Evolutionary conservation across 768 basidiomycete genomes (phyloP).

Genomic region (Pisolithus albus): DNA sequence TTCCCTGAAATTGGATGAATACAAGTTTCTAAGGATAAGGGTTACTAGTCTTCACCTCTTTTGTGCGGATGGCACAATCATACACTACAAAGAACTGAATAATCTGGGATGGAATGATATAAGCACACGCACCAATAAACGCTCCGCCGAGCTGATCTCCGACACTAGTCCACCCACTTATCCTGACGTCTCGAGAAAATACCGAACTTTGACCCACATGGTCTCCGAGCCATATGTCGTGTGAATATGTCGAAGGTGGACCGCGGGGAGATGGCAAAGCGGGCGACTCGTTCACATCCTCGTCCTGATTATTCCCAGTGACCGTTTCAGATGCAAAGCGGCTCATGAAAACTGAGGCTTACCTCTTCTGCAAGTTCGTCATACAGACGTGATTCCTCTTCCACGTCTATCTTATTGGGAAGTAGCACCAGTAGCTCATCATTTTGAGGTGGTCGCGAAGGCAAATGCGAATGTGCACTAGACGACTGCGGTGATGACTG

Average conservation of each 20-base stretch:
- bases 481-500: slow-evolving; percentile 5
- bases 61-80: slow-evolving; percentile 62
- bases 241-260: slow-evolving; percentile 54
- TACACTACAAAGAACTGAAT: slow-evolving; percentile 38
- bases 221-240: slow-evolving; percentile 66
- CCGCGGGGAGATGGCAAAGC: slow-evolving; percentile 21
- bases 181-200: slow-evolving; percentile 60
- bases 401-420: slow-evolving; percentile 54
- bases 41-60: slow-evolving; percentile 35
- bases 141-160: slow-evolving; percentile 59
- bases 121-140: slow-evolving; percentile 47
- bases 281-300: slow-evolving; percentile 17
- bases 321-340: too few species aligned
- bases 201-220: slow-evolving; percentile 45
- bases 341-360: neutral
- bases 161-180: slow-evolving; percentile 67
- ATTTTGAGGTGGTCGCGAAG: slow-evolving; percentile 40
- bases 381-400: slow-evolving; percentile 61
- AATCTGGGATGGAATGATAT: neutral
- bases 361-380: slow-evolving; percentile 52
- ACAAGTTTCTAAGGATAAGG: neutral
- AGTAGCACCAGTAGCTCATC: slow-evolving; percentile 47
- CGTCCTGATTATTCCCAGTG: neutral
- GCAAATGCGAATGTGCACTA: slow-evolving; percentile 6
- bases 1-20: slow-evolving; percentile 34